phyloP scores from a whole-genome alignment of 306 rosid species.

The Carpinus viminea region DNA sequence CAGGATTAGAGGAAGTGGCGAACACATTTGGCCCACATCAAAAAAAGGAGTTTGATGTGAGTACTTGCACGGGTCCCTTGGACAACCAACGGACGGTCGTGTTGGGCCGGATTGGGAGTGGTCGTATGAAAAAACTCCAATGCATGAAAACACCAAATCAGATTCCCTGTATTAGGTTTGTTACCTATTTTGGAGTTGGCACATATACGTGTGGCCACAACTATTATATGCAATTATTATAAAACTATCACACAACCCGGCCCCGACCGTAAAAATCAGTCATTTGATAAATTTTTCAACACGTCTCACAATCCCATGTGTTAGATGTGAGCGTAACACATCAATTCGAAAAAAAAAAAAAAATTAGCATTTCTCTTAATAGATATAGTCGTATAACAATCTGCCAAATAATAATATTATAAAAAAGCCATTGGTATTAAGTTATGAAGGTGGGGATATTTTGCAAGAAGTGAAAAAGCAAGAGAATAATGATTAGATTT shows the following conservation, averaged over 20 bases:
- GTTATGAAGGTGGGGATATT: neutral
- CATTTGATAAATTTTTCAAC: too few species aligned
- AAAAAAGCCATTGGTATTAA: too few species aligned
- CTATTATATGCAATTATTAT: too few species aligned
- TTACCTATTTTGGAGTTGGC: neutral
- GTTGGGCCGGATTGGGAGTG: neutral
- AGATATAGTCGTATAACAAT: rapidly evolving
- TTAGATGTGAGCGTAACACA: too few species aligned
- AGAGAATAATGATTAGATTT: neutral
- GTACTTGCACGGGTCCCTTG: neutral
- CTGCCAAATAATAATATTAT: too few species aligned
- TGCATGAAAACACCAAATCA: slow-evolving; percentile 7
- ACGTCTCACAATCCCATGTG: too few species aligned
- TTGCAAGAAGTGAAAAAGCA: neutral
- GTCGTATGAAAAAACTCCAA: neutral
- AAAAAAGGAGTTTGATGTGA: slow-evolving; percentile 2
- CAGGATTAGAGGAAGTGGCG: slow-evolving; percentile 20
- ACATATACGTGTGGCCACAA: slow-evolving; percentile 5
- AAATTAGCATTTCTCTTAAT: too few species aligned
- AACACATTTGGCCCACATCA: slow-evolving; percentile 30
- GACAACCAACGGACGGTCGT: slow-evolving; percentile 2
- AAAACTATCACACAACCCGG: too few species aligned
- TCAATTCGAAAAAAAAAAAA: too few species aligned
- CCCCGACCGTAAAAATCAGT: too few species aligned
- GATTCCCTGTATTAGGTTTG: slow-evolving; percentile 9